Percentiles rank a stretch among this genome's conserved stretches.
phyloP scores from a whole-genome alignment of 2,329 filamentous ascomycete species.

The Colletotrichum paranaense region DNA sequence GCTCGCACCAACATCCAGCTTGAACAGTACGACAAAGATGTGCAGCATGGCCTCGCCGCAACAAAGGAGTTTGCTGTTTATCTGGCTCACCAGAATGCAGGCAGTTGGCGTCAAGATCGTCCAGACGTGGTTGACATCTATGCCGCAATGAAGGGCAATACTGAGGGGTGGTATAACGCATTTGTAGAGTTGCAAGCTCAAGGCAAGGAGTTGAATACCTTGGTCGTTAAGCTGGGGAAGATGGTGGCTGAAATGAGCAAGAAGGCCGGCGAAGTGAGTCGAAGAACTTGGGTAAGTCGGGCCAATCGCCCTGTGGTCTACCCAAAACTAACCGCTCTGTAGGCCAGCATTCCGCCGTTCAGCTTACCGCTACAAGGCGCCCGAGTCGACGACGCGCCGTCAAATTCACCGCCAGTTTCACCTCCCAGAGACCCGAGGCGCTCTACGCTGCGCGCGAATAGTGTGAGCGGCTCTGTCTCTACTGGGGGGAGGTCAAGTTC shows the following conservation, averaged over 20 bases:
- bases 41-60: conserved; percentile 80
- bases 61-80: conserved; percentile 83
- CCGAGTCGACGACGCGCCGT: conserved; percentile 31
- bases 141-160: conserved; percentile 91
- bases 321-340: conserved; percentile 1
- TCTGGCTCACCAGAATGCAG: conserved; percentile 72
- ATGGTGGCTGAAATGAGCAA: conserved; percentile 89
- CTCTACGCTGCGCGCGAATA: conserved; percentile 33
- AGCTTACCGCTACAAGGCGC: conserved; percentile 38
- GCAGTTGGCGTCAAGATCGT: conserved; percentile 71
- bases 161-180: conserved; percentile 88
- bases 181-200: conserved; percentile 81
- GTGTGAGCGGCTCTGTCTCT: conserved; percentile 32
- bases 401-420: conserved; percentile 39
- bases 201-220: conserved; percentile 75
- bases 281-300: conserved; percentile 75
- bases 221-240: conserved; percentile 77
- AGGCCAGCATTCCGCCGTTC: conserved; percentile 38
- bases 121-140: conserved; percentile 78
- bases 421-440: conserved; percentile 35
- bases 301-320: not conserved
- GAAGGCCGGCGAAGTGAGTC: conserved; percentile 84
- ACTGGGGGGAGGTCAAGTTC: conserved; percentile 30
- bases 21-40: conserved; percentile 82
- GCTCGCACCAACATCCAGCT: conserved; percentile 81